phyloP scores from a whole-genome alignment of 441 rosid genomes.

The Pelargonium citronellum region DNA sequence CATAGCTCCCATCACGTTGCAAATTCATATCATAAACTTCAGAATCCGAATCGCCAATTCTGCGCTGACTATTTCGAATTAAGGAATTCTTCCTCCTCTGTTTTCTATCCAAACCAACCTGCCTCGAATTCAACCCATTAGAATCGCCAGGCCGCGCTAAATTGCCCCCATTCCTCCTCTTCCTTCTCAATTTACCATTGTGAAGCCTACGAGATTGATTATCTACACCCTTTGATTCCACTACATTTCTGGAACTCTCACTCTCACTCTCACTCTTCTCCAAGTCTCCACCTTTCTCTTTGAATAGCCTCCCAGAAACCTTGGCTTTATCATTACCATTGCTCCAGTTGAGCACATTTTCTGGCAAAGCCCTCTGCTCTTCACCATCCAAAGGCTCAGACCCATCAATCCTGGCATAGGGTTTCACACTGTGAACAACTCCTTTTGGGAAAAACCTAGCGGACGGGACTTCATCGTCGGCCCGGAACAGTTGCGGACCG shows the following conservation, averaged over 20 bases:
- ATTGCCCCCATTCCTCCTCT: constrained; percentile 23
- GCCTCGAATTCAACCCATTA: background rate
- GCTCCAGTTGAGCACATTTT: background rate
- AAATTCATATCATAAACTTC: constrained; percentile 33
- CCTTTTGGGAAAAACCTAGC: constrained; percentile 84
- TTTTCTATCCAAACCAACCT: constrained; percentile 26
- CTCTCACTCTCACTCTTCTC: background rate
- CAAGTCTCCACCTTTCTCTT: background rate
- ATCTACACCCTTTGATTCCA: background rate
- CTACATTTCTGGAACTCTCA: constrained; percentile 4
- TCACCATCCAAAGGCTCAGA: background rate
- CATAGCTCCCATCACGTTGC: constrained; percentile 28
- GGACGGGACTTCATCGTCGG: constrained; percentile 56
- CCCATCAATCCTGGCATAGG: constrained; percentile 33
- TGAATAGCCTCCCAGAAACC: background rate
- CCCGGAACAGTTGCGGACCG: constrained; percentile 53
- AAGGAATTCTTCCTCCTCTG: constrained; percentile 21
- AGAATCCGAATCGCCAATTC: constrained; percentile 20
- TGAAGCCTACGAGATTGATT: constrained; percentile 7
- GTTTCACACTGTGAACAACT: constrained; percentile 70
- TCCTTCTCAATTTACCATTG: constrained; percentile 27
- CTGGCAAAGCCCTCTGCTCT: too few relatives aligned
- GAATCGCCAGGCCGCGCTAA: background rate
- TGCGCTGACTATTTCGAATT: background rate
- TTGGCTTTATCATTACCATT: background rate